These are phyloP conservation scores for Penicillium angulare DNA, from an alignment of 495 filamentous ascomycete genomes.

Conservation along the genomic window DNA sequence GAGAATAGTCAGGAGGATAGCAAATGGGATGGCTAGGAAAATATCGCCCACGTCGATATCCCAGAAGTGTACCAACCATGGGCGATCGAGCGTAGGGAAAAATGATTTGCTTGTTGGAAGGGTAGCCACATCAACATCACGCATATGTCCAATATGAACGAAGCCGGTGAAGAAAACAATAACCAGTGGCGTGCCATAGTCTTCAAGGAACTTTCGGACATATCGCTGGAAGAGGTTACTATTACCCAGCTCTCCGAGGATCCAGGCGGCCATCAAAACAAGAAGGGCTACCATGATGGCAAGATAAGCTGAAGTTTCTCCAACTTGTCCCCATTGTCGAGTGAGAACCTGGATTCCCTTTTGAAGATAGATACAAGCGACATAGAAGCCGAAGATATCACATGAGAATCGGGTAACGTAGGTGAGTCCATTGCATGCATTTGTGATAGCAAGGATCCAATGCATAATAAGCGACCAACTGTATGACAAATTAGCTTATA, in stretches of 20 bases:
- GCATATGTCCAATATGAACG: slow-evolving; percentile 79
- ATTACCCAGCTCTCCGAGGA: slow-evolving; percentile 66
- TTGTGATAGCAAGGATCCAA: slow-evolving; percentile 74
- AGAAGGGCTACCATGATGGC: slow-evolving; percentile 71
- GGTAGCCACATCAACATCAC: slow-evolving; percentile 57
- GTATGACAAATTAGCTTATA: background rate
- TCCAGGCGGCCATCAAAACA: slow-evolving; percentile 69
- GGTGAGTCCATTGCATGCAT: slow-evolving; percentile 74
- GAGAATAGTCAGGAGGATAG: slow-evolving; percentile 77
- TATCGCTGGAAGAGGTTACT: slow-evolving; percentile 69
- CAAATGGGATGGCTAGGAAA: slow-evolving; percentile 88
- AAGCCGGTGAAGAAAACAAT: slow-evolving; percentile 89
- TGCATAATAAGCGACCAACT: slow-evolving; percentile 81
- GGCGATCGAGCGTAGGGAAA: slow-evolving; percentile 72
- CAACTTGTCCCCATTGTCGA: slow-evolving; percentile 52
- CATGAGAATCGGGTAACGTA: slow-evolving; percentile 85
- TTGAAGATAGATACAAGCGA: slow-evolving; percentile 82
- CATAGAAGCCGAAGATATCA: slow-evolving; percentile 87
- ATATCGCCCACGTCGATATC: slow-evolving; percentile 70
- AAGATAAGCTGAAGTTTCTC: slow-evolving; percentile 67
- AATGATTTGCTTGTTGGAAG: slow-evolving; percentile 76
- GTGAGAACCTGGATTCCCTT: slow-evolving; percentile 80
- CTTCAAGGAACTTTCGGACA: slow-evolving; percentile 74
- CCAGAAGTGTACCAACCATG: slow-evolving; percentile 91
- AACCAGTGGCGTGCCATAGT: slow-evolving; percentile 80